Percentiles rank a stretch among this genome's conserved stretches.
phyloP scores from a whole-genome alignment of 257 asterid species.

The Leptodermis oblonga region DNA sequence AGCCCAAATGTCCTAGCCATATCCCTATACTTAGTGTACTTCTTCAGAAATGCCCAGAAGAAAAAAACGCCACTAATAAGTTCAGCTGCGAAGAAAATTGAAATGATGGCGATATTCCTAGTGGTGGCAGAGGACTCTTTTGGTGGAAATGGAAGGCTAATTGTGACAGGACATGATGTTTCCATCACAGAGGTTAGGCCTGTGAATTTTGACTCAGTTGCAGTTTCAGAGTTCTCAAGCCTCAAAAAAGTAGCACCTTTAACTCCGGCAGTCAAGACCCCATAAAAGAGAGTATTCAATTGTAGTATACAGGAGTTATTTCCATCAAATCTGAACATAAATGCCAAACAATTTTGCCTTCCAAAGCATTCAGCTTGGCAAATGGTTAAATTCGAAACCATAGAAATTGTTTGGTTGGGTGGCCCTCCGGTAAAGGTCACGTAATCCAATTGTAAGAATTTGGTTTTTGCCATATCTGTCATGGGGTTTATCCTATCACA shows the following conservation, averaged over 20 bases:
- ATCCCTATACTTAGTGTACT: constrained; percentile 78
- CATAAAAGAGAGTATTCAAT: constrained; percentile 46
- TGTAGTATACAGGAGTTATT: constrained; percentile 52
- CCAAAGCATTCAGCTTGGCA: constrained; percentile 46
- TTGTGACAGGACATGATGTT: constrained; percentile 61
- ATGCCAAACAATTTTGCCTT: constrained; percentile 44
- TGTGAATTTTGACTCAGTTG: constrained; percentile 32
- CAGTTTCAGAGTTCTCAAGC: constrained; percentile 53
- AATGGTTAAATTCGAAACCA: constrained; percentile 29
- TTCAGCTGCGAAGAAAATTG: constrained; percentile 69
- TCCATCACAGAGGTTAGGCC: constrained; percentile 61
- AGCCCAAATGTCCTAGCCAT: constrained; percentile 88
- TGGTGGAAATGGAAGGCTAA: constrained; percentile 68
- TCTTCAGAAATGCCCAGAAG: constrained; percentile 71
- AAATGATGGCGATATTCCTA: constrained; percentile 55
- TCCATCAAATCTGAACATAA: constrained; percentile 66
- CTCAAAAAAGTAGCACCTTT: constrained; percentile 53
- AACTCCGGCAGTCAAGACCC: constrained; percentile 60
- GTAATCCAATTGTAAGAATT: constrained; percentile 59
- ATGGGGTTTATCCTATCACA: constrained; percentile 43
- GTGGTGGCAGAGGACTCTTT: constrained; percentile 45
- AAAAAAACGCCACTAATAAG: constrained; percentile 63
- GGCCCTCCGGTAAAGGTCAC: constrained; percentile 57
- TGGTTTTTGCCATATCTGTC: constrained; percentile 27
- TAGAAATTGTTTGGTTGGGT: constrained; percentile 43